Base-by-base conservation (phyloP, 73 alveolate genomes). In the Strombidium stylifer region DNA sequence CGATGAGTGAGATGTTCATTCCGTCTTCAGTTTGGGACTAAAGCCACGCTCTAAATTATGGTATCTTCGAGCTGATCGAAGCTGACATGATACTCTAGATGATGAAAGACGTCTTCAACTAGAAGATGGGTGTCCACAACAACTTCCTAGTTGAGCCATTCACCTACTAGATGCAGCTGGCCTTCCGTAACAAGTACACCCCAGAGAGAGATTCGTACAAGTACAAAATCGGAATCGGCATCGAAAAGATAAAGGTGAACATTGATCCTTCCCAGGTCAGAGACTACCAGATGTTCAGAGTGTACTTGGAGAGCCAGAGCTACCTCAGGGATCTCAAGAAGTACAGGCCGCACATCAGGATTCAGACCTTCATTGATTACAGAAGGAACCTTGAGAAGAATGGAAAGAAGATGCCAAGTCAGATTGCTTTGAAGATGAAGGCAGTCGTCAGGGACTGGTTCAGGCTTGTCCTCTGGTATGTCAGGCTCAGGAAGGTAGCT, bases 1-100 rank as follows among this genome's bases (percentile, higher is more conserved):
- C 89, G 25, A 57, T 67, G 77, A 69, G 82, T 25, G 82, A 69
- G 32, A 53, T 69, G 72, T 69, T 37, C 47, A 51, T 69, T 7
- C 82, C 82, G n/a, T 52, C 82, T 10, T 36, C 65, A 18, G 18
- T 69, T 0, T 69, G 82, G 82, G 44, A 69, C 25, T 21, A 51
- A 39, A 69, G 72, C 3, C 30, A 64, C 12, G 50, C 39, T 25
- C 40, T 69, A 6, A 24, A 69, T 40, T 69, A 18, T 40, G 20
- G 53, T 16, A 69, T 69, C 12, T 69, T 69, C 36, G 82, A 69
- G 27, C 72, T 72, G 1, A 69, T 69, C 72, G 70, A 53, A 24
- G 82, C 72, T 0, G 14, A 54, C 4, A 31, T 32, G 31, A 39
- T 69, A 12, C 51, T 31, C 51, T 71, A 69, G 44, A 34, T 69